Conservation (phyloP, 2,329 filamentous ascomycete species). For the Pseudopithomyces chartarum region DNA sequence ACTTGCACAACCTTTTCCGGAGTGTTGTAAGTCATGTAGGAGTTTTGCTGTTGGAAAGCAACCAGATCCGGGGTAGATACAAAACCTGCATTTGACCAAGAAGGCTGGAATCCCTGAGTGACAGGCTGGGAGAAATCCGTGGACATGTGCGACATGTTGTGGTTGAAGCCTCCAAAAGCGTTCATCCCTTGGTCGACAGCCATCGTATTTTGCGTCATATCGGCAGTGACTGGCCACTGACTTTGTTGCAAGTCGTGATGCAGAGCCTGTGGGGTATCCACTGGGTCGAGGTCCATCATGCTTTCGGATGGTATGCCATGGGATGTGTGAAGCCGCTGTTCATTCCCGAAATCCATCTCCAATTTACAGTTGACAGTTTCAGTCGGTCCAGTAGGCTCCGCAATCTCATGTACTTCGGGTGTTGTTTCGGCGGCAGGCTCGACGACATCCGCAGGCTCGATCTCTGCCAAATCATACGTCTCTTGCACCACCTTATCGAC, state of each 20-base stretch:
- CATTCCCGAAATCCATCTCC: slow-evolving; percentile 36
- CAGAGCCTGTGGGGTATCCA: slow-evolving; percentile 37
- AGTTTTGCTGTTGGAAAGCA: slow-evolving; percentile 35
- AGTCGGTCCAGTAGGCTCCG: slow-evolving; percentile 33
- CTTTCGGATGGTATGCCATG: slow-evolving; percentile 37
- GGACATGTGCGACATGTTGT: slow-evolving; percentile 37
- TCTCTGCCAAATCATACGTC: slow-evolving; percentile 60
- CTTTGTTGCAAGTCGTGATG: slow-evolving; percentile 34
- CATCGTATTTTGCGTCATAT: slow-evolving; percentile 37
- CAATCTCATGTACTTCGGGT: slow-evolving; percentile 21
- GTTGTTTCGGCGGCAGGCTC: slow-evolving; percentile 30
- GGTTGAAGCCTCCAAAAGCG: slow-evolving; percentile 33
- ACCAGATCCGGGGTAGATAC: slow-evolving; percentile 41
- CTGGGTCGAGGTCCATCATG: slow-evolving; percentile 44
- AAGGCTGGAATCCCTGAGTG: slow-evolving; percentile 36
- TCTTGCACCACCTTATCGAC: slow-evolving; percentile 62
- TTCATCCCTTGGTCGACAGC: slow-evolving; percentile 34
- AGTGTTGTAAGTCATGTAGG: slow-evolving; percentile 39
- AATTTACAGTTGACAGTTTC: slow-evolving; percentile 44
- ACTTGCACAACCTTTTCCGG: slow-evolving; percentile 39
- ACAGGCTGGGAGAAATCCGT: slow-evolving; percentile 39
- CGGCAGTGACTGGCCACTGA: slow-evolving; percentile 42
- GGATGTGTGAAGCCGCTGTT: slow-evolving; percentile 35
- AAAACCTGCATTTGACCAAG: slow-evolving; percentile 43
- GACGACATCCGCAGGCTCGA: slow-evolving; percentile 34